Evolutionary conservation across 495 filamentous ascomycete species (phyloP).

Genomic region (Trichoderma reesei): DNA sequence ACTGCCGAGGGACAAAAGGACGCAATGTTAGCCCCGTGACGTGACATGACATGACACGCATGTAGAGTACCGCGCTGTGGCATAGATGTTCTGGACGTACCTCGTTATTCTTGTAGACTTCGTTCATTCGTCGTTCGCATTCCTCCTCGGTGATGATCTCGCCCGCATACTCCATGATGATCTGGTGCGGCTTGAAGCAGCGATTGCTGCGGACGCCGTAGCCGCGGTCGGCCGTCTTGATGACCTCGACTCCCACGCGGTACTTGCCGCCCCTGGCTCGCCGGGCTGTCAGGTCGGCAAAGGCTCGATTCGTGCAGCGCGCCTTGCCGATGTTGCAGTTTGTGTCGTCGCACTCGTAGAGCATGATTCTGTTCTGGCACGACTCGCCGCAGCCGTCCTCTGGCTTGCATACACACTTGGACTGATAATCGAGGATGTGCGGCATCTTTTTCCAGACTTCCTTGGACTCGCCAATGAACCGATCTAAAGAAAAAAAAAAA

Average conservation of each 20-base stretch:
- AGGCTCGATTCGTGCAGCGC: constrained; percentile 76
- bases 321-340: constrained; percentile 70
- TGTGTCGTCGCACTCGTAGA: constrained; percentile 87
- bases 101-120: constrained; percentile 83
- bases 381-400: constrained; percentile 76
- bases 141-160: constrained; percentile 94
- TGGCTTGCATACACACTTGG: constrained; percentile 66
- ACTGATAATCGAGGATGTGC: constrained; percentile 59
- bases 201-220: constrained; percentile 87
- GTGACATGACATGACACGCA: neutral
- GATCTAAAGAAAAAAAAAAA: too few species aligned
- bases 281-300: constrained; percentile 66
- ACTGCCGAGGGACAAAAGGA: constrained; percentile 38
- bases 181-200: constrained; percentile 78
- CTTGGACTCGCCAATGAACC: constrained; percentile 84
- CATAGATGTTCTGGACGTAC: constrained; percentile 32
- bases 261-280: constrained; percentile 72
- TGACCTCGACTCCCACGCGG: constrained; percentile 85
- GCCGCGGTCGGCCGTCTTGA: constrained; percentile 80
- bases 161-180: constrained; percentile 95
- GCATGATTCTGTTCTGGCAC: constrained; percentile 92
- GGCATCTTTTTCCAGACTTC: constrained; percentile 74
- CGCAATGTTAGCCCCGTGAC: neutral
- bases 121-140: constrained; percentile 85
- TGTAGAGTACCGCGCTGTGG: neutral